Evolutionary conservation across 225 moss, liverwort and hornwort species (phyloP).

Genomic region (Bryoerythrophyllum caledonicum): DNA sequence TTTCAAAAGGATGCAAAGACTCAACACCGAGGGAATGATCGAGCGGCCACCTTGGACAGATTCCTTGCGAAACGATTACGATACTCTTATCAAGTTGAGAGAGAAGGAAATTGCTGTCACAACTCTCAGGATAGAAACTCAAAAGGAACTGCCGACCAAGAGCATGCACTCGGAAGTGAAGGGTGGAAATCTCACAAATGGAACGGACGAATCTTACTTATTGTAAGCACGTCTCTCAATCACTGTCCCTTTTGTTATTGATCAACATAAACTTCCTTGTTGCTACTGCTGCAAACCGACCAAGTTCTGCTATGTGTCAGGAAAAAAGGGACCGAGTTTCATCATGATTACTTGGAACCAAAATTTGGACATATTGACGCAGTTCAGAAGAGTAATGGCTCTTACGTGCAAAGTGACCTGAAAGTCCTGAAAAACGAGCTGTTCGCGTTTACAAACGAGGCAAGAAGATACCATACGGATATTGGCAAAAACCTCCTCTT

Average conservation of each 20-base stretch:
- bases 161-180: conserved; percentile 24
- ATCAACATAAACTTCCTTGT: conserved; percentile 2
- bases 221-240: conserved; percentile 29
- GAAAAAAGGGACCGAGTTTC: conserved; percentile 27
- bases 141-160: conserved; percentile 21
- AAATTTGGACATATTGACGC: no score
- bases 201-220: conserved; percentile 15
- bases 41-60: conserved; percentile 71
- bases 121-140: conserved; percentile 29
- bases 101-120: conserved; percentile 66
- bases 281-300: conserved; percentile 20
- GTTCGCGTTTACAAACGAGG: conserved; percentile 21
- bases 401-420: conserved; percentile 4
- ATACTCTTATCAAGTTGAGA: conserved; percentile 62
- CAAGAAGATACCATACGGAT: conserved; percentile 16
- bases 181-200: conserved; percentile 16
- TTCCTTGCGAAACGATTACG: conserved; percentile 64
- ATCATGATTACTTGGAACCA: conserved; percentile 24
- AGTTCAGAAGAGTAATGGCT: conserved; percentile 21
- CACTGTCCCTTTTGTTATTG: neutral
- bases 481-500: conserved; percentile 34
- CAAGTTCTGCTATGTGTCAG: conserved; percentile 29
- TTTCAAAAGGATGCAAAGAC: conserved; percentile 35
- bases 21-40: conserved; percentile 38
- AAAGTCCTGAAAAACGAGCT: conserved; percentile 30